phyloP scores from a whole-genome alignment of 2,329 filamentous ascomycete species.

The Stachybotrys echinatus region DNA sequence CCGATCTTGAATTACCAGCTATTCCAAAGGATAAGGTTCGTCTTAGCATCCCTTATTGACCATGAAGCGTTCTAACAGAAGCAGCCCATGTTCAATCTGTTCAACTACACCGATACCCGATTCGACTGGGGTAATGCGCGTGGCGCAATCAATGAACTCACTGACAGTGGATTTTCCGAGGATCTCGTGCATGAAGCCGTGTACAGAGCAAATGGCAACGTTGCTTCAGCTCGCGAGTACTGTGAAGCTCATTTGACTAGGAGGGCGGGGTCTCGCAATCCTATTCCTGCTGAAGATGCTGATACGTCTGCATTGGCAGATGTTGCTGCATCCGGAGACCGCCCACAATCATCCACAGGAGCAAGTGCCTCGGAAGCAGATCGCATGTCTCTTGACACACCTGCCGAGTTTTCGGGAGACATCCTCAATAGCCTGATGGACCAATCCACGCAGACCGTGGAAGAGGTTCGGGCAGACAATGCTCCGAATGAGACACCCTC shows the following conservation, averaged over 20 bases:
- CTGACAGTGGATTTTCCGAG: constrained; percentile 34
- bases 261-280: constrained; percentile 56
- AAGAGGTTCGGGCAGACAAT: constrained; percentile 13
- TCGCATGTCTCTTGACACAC: constrained; percentile 30
- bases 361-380: constrained; percentile 24
- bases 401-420: constrained; percentile 21
- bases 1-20: constrained; percentile 68
- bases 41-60: background rate
- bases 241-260: constrained; percentile 59
- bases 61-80: too few relatives aligned
- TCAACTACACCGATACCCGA: constrained; percentile 35
- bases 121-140: constrained; percentile 41
- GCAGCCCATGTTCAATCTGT: constrained; percentile 27
- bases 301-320: constrained; percentile 27
- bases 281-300: constrained; percentile 59
- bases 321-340: constrained; percentile 9
- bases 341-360: constrained; percentile 16
- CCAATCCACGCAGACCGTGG: constrained; percentile 13
- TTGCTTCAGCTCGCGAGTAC: constrained; percentile 63
- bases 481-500: constrained; percentile 4
- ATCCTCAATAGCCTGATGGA: constrained; percentile 21
- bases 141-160: constrained; percentile 24
- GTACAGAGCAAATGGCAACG: constrained; percentile 71
- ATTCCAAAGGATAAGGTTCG: constrained; percentile 55
- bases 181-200: constrained; percentile 72